phyloP scores from a whole-genome alignment of 179 eudicot species.

The Silene coronaria region DNA sequence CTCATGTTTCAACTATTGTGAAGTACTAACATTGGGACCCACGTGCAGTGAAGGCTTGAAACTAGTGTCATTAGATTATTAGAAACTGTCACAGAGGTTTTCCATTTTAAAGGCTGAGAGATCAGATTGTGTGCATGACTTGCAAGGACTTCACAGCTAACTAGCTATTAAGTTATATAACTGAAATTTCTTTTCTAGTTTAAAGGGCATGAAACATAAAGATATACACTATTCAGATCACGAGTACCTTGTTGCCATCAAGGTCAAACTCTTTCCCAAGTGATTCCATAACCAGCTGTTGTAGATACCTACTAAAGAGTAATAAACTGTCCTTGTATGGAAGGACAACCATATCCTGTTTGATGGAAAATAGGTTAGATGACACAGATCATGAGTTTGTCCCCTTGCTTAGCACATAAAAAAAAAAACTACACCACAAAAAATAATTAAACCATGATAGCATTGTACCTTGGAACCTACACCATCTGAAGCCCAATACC shows the following conservation, averaged over 20 bases:
- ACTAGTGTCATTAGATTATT: background rate
- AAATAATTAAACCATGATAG: background rate
- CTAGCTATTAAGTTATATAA: background rate
- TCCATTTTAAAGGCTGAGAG: background rate
- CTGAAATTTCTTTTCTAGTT: background rate
- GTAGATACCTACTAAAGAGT: conserved; percentile 88
- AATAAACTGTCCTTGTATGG: conserved; percentile 97
- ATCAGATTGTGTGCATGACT: background rate
- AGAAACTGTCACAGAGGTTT: conserved; percentile 5
- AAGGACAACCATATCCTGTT: conserved; percentile 97
- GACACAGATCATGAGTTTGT: conserved; percentile 9
- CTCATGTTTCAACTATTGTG: background rate
- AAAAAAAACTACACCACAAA: background rate
- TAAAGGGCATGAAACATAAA: background rate
- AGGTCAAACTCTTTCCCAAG: conserved; percentile 96
- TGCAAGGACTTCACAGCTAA: background rate
- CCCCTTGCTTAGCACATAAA: conserved; percentile 5
- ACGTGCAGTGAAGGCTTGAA: background rate
- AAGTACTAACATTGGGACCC: background rate
- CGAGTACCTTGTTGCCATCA: conserved; percentile 75
- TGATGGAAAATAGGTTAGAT: conserved; percentile 12
- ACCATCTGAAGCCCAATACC: conserved; percentile 98
- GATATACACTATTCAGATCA: background rate
- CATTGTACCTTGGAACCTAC: conserved; percentile 84
- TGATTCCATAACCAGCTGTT: conserved; percentile 98